Evolutionary conservation across 139 green algal genomes (phyloP).

Genomic region (Mesostigma viride): DNA sequence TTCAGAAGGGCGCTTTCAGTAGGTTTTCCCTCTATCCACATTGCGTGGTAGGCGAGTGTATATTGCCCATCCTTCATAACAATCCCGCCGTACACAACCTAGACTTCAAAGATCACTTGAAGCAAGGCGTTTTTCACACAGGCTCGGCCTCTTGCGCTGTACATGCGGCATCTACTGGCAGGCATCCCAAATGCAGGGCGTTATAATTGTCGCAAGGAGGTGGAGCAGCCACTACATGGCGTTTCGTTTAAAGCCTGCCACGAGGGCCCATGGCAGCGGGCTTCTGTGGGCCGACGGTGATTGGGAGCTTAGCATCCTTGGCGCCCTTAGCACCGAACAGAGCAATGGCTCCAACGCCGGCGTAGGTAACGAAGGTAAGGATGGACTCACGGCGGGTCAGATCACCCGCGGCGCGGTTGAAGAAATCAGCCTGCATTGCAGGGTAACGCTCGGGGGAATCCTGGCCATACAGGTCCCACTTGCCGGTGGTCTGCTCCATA

Average conservation of each 20-base stretch:
- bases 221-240: no score
- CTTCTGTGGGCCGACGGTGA: conserved; percentile 72
- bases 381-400: not conserved
- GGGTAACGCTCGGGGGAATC: conserved; percentile 21
- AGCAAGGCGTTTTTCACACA: no score
- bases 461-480: conserved; percentile 36
- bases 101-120: no score
- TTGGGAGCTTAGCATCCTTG: conserved; percentile 72
- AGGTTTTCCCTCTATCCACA: no score
- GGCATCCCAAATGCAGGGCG: no score
- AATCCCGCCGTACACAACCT: no score
- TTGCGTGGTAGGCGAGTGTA: no score
- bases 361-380: not conserved
- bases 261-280: conserved; percentile 31
- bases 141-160: no score
- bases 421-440: conserved; percentile 15
- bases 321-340: conserved; percentile 66
- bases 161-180: no score
- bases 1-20: no score
- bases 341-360: conserved; percentile 33
- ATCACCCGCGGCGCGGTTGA: not conserved
- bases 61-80: no score
- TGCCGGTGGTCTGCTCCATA: conserved; percentile 32
- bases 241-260: conserved; percentile 26
- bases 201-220: no score